Conservation (phyloP, 192 early-diverging fungal species). For the Umbelopsis ramanniana region DNA sequence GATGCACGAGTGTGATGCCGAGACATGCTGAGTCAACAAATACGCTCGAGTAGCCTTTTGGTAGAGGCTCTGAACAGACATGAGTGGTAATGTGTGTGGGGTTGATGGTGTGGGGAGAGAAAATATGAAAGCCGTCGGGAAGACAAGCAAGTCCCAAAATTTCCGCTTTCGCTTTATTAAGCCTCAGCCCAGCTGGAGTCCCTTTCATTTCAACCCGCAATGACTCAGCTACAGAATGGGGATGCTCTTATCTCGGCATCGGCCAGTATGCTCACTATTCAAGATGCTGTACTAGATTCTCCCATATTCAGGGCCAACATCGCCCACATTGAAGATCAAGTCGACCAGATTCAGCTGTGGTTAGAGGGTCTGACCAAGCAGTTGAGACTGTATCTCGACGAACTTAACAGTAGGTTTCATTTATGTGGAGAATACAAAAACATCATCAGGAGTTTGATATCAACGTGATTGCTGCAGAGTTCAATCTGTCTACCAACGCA, state of each 20-base stretch:
- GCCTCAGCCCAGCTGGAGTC: neutral
- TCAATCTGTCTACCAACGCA: slow-evolving; percentile 35
- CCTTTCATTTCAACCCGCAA: neutral
- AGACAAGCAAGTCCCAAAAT: slow-evolving; percentile 2
- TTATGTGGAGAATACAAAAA: neutral
- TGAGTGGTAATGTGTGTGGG: neutral
- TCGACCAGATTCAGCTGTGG: slow-evolving; percentile 62
- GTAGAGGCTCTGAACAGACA: slow-evolving; percentile 28
- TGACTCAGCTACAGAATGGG: neutral
- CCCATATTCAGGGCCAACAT: slow-evolving; percentile 60
- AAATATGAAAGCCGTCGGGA: neutral
- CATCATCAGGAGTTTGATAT: neutral
- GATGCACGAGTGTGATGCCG: slow-evolving; percentile 28
- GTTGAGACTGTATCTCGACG: slow-evolving; percentile 43
- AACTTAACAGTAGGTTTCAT: slow-evolving; percentile 38
- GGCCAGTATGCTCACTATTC: slow-evolving; percentile 45
- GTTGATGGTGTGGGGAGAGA: neutral
- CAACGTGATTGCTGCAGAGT: slow-evolving; percentile 27
- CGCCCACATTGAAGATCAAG: slow-evolving; percentile 57
- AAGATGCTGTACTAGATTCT: slow-evolving; percentile 57
- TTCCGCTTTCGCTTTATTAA: neutral
- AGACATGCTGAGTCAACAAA: slow-evolving; percentile 34
- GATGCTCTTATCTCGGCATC: slow-evolving; percentile 31
- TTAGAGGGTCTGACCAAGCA: slow-evolving; percentile 45
- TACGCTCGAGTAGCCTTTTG: slow-evolving; percentile 36